Evolutionary conservation across 2,329 filamentous ascomycete species (phyloP).

Genomic region (Lecanicillium sp.): DNA sequence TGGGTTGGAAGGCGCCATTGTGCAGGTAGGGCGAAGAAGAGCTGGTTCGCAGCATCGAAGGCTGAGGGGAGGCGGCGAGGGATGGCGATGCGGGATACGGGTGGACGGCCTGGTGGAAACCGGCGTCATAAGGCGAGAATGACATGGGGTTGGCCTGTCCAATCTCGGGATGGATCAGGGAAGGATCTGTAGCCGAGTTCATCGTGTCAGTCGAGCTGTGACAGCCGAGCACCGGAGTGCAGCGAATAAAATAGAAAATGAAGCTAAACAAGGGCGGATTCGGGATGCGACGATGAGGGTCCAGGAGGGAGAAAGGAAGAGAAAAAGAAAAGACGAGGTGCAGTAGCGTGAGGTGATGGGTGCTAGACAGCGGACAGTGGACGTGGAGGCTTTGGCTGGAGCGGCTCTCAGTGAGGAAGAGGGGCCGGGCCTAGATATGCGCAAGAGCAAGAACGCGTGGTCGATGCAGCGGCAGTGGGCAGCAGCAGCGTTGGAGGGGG

Average conservation of each 20-base stretch:
- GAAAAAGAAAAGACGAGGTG: not conserved
- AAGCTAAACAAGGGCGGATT: not conserved
- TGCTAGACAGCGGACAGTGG: too few relatives aligned
- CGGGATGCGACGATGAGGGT: not conserved
- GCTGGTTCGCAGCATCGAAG: slow-evolving; percentile 42
- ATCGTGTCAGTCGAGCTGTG: slow-evolving; percentile 31
- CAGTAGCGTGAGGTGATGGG: not conserved
- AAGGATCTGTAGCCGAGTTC: slow-evolving; percentile 41
- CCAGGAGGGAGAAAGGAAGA: not conserved
- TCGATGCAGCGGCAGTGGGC: slow-evolving; percentile 3
- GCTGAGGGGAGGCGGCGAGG: slow-evolving; percentile 49
- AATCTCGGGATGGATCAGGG: slow-evolving; percentile 51
- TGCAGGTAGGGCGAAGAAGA: slow-evolving; percentile 64
- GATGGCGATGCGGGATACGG: slow-evolving; percentile 57
- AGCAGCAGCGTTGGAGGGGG: too few relatives aligned
- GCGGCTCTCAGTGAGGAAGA: not conserved
- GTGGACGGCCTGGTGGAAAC: slow-evolving; percentile 41
- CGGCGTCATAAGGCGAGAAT: slow-evolving; percentile 40
- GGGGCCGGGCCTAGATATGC: slow-evolving; percentile 8
- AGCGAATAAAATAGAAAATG: not conserved
- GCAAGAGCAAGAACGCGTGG: slow-evolving; percentile 1
- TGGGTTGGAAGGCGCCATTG: slow-evolving; percentile 45
- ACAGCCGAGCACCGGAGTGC: slow-evolving; percentile 3
- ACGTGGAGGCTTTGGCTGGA: slow-evolving; percentile 15
- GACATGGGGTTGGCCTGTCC: slow-evolving; percentile 38